These are phyloP conservation scores for Arthrobotrys musiformis DNA, from an alignment of 2,329 filamentous ascomycete species.

Conservation along the genomic window DNA sequence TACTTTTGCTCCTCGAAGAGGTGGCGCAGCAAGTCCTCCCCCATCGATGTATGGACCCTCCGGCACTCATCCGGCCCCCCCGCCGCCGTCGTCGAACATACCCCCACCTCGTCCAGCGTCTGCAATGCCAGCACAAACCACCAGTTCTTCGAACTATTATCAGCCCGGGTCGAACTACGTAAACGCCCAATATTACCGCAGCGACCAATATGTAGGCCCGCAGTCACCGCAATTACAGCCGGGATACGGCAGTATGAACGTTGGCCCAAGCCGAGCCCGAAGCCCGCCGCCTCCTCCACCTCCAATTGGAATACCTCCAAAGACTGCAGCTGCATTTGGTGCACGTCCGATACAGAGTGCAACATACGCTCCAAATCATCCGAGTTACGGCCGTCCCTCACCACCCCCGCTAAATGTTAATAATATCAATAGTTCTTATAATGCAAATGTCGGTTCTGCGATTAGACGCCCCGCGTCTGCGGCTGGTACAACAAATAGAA, in stretches of 20 bases:
- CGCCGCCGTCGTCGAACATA: constrained; percentile 11
- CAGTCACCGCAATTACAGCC: constrained; percentile 43
- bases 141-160: constrained; percentile 33
- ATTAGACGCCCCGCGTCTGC: constrained; percentile 46
- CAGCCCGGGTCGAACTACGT: constrained; percentile 42
- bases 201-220: constrained; percentile 35
- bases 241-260: constrained; percentile 41
- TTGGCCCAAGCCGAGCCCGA: constrained; percentile 37
- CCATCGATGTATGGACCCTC: constrained; percentile 45
- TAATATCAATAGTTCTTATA: constrained; percentile 38
- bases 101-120: constrained; percentile 44
- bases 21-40: constrained; percentile 30
- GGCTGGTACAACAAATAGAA: constrained; percentile 37
- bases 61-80: constrained; percentile 3
- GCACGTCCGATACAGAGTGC: constrained; percentile 48
- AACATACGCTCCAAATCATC: constrained; percentile 50
- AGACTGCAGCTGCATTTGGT: constrained; percentile 4
- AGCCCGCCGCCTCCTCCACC: constrained; percentile 18
- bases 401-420: constrained; percentile 44
- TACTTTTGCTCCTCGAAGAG: constrained; percentile 47
- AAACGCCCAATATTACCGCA: constrained; percentile 53
- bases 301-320: constrained; percentile 15
- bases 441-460: background rate
- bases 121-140: constrained; percentile 38
- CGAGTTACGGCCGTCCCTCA: constrained; percentile 42